These are phyloP conservation scores for Wickerhamiella sergipiensis DNA, from an alignment of 805 yeast genomes.

Conservation along the genomic window DNA sequence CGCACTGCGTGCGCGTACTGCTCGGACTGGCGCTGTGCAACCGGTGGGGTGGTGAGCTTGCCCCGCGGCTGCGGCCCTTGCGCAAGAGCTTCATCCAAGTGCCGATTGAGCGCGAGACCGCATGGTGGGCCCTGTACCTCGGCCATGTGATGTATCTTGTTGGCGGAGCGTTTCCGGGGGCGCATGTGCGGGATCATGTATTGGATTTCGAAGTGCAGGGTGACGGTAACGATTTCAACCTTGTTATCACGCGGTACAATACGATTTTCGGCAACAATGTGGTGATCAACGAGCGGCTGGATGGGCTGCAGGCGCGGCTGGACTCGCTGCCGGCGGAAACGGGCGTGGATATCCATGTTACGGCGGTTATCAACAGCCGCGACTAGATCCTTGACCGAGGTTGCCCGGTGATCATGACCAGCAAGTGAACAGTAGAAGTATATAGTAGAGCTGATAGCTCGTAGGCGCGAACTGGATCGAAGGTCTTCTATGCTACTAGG, in stretches of 20 bases:
- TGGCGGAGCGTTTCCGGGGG: constrained; percentile 74
- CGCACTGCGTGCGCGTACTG: constrained; percentile 57
- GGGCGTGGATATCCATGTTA: neutral
- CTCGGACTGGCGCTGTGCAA: constrained; percentile 64
- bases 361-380: neutral
- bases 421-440: neutral
- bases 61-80: constrained; percentile 21
- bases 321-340: neutral
- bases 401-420: too few relatives aligned
- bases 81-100: constrained; percentile 6
- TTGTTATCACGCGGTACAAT: constrained; percentile 15
- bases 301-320: constrained; percentile 1
- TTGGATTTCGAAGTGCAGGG: constrained; percentile 13
- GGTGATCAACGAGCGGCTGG: constrained; percentile 9
- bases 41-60: constrained; percentile 63
- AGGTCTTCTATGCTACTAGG: too few relatives aligned
- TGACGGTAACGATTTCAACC: constrained; percentile 8
- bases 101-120: constrained; percentile 24
- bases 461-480: too few relatives aligned
- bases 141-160: constrained; percentile 66
- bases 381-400: neutral
- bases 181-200: constrained; percentile 44
- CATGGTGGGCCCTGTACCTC: constrained; percentile 61
- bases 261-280: constrained; percentile 12
- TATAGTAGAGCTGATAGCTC: neutral